These are phyloP conservation scores for Aspergillus sojae DNA, from an alignment of 2,329 filamentous ascomycete genomes.

Conservation along the genomic window DNA sequence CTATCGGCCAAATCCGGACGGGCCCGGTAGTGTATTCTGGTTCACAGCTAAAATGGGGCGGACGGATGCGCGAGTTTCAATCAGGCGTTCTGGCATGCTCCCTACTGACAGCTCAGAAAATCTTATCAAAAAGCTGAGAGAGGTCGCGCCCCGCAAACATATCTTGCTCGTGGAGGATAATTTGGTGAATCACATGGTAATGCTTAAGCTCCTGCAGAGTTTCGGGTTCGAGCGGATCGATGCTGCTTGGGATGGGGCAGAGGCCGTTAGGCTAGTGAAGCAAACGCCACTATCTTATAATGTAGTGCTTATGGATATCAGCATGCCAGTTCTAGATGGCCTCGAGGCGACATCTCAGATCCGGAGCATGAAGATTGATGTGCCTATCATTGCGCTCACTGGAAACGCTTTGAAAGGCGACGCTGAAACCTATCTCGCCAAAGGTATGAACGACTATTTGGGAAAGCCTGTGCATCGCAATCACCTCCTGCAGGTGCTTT, in stretches of 20 bases:
- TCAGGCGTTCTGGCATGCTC: constrained; percentile 27
- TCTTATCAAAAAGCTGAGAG: constrained; percentile 34
- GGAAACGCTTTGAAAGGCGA: constrained; percentile 61
- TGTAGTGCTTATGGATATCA: constrained; percentile 52
- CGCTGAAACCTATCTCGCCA: constrained; percentile 55
- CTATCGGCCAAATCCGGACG: constrained; percentile 48
- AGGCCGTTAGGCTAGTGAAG: constrained; percentile 48
- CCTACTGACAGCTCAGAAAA: constrained; percentile 15
- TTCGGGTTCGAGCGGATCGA: constrained; percentile 48
- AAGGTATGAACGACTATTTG: constrained; percentile 60
- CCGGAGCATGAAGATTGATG: constrained; percentile 38
- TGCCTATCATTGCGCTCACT: constrained; percentile 59
- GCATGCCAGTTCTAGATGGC: constrained; percentile 52
- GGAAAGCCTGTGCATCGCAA: constrained; percentile 58
- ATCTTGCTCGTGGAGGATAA: constrained; percentile 48
- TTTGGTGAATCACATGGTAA: constrained; percentile 46
- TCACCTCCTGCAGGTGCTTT: constrained; percentile 48
- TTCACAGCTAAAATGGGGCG: constrained; percentile 50
- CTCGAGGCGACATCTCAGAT: constrained; percentile 49
- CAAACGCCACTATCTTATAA: constrained; percentile 47
- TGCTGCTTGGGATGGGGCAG: constrained; percentile 47
- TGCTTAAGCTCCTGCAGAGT: constrained; percentile 40
- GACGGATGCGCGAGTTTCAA: constrained; percentile 34
- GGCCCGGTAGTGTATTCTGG: constrained; percentile 56
- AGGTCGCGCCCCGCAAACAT: constrained; percentile 45